Evolutionary conservation across 2,329 filamentous ascomycete genomes (phyloP).

Genomic region (Cladobotryum protrusum): DNA sequence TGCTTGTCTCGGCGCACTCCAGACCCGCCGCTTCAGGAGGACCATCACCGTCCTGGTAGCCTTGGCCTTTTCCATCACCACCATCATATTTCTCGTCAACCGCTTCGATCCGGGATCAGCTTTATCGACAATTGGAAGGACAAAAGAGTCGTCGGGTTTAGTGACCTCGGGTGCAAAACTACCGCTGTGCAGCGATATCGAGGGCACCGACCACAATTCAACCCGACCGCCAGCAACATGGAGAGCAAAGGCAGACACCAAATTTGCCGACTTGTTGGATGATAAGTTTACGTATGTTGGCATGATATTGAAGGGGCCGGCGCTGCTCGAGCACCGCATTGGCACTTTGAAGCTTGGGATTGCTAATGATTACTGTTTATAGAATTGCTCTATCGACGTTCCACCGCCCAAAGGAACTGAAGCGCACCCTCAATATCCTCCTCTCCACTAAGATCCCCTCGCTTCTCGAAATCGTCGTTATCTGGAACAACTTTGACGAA

Average conservation of each 20-base stretch:
- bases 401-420: conserved; percentile 29
- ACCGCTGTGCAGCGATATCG: conserved; percentile 5
- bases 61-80: conserved; percentile 6
- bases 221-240: conserved; percentile 5
- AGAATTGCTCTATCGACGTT: conserved; percentile 35
- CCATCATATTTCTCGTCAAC: conserved; percentile 6
- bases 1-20: conserved; percentile 8
- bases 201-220: neutral
- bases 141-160: neutral
- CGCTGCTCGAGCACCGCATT: neutral
- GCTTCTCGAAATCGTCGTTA: conserved; percentile 30
- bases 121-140: neutral
- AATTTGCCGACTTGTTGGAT: conserved; percentile 20
- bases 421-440: conserved; percentile 23
- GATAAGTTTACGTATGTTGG: conserved; percentile 28
- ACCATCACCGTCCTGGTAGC: conserved; percentile 5
- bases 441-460: conserved; percentile 28
- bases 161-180: neutral
- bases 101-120: neutral
- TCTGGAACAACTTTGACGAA: conserved; percentile 32
- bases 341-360: neutral
- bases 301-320: neutral
- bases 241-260: conserved; percentile 13
- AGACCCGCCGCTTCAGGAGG: conserved; percentile 10
- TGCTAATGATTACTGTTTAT: neutral